phyloP scores from a whole-genome alignment of 2,329 filamentous ascomycete genomes.

The Trichoderma oligosporum region DNA sequence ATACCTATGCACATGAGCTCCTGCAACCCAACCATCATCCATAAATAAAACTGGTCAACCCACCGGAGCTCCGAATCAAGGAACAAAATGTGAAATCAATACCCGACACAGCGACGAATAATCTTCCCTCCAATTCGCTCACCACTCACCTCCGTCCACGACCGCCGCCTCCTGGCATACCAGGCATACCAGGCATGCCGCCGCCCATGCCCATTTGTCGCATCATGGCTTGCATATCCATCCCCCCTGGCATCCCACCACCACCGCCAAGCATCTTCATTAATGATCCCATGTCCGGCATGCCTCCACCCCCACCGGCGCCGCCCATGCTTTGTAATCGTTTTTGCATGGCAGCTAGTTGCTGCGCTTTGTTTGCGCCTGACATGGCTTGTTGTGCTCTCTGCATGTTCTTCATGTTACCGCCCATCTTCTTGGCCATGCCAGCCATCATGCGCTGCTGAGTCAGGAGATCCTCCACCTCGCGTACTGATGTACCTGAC shows the following conservation, averaged over 20 bases:
- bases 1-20: constrained; percentile 20
- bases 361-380: constrained; percentile 85
- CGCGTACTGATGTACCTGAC: constrained; percentile 82
- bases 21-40: constrained; percentile 13
- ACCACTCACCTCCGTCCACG: constrained; percentile 32
- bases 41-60: constrained; percentile 14
- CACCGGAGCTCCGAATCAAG: constrained; percentile 13
- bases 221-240: constrained; percentile 80
- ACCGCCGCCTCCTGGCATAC: constrained; percentile 31
- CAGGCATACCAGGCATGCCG: constrained; percentile 29
- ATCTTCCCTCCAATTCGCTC: neutral
- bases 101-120: neutral
- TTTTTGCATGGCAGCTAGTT: constrained; percentile 97
- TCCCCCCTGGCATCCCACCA: constrained; percentile 65
- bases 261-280: constrained; percentile 83
- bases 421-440: constrained; percentile 99
- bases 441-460: constrained; percentile 98
- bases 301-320: constrained; percentile 58
- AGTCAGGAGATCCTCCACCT: constrained; percentile 95
- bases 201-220: constrained; percentile 63
- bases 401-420: constrained; percentile 97
- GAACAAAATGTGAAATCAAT: constrained; percentile 1
- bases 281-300: constrained; percentile 80
- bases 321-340: constrained; percentile 89
- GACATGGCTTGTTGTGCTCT: constrained; percentile 86